Conservation (phyloP, 1,139 yeast species). For the Blastobotrys apis region DNA sequence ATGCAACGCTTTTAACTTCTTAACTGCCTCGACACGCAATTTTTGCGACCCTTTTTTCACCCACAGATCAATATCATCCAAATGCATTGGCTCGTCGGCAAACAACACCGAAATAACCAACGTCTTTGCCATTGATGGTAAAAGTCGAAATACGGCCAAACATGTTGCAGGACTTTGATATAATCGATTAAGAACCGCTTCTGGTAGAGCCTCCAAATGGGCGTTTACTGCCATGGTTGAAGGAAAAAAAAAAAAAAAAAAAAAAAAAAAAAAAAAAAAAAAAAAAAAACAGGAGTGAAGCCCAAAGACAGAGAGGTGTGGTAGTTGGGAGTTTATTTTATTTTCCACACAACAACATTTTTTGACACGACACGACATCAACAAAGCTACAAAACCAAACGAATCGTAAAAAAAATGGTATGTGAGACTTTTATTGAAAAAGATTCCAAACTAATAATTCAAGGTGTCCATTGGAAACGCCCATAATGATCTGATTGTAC, state of each 20-base stretch:
- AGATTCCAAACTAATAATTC: constrained; percentile 6
- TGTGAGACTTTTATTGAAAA: no score
- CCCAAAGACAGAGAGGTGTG: no score
- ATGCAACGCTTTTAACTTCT: constrained; percentile 72
- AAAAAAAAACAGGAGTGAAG: no score
- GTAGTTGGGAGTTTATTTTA: not conserved
- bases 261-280: no score
- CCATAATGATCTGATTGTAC: constrained; percentile 62
- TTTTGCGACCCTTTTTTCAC: constrained; percentile 48
- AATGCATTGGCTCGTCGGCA: constrained; percentile 66
- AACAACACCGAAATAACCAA: constrained; percentile 84
- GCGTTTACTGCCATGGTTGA: no score
- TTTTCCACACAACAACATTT: not conserved
- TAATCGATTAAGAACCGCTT: constrained; percentile 70
- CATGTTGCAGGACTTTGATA: constrained; percentile 90
- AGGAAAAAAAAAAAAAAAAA: no score
- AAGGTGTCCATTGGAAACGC: constrained; percentile 36
- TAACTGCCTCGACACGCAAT: constrained; percentile 70
- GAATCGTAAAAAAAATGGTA: constrained; percentile 11
- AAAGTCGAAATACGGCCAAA: constrained; percentile 77
- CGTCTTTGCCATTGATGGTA: constrained; percentile 87
- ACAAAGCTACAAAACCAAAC: constrained; percentile 2
- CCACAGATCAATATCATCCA: constrained; percentile 71
- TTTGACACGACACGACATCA: constrained; percentile 5
- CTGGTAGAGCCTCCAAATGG: constrained; percentile 85